These are phyloP conservation scores for Suillus tomentosus DNA, from an alignment of 768 basidiomycete genomes.

Conservation along the genomic window DNA sequence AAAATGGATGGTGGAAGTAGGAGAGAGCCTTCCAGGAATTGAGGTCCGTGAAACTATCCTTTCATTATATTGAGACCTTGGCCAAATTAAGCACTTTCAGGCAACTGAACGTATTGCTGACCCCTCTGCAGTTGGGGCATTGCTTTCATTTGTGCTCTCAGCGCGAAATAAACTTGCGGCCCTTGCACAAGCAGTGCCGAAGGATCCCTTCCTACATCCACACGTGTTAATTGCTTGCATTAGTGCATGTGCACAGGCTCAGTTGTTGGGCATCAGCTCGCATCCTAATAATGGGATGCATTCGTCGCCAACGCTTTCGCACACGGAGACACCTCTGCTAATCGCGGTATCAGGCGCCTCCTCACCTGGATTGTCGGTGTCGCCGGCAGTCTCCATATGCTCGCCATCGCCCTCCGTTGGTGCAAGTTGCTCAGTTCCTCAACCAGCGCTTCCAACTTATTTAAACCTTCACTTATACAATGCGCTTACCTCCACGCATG, in stretches of 20 bases:
- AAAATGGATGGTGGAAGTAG: slow-evolving; percentile 67
- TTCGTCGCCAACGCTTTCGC: slow-evolving; percentile 27
- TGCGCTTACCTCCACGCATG: slow-evolving; percentile 29
- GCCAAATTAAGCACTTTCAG: slow-evolving; percentile 34
- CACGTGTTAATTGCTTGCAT: slow-evolving; percentile 56
- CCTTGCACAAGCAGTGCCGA: slow-evolving; percentile 52
- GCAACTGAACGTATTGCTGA: slow-evolving; percentile 74
- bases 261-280: slow-evolving; percentile 12
- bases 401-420: slow-evolving; percentile 34
- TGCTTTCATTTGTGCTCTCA: slow-evolving; percentile 68
- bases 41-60: slow-evolving; percentile 44
- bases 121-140: slow-evolving; percentile 67
- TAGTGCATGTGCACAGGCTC: slow-evolving; percentile 28
- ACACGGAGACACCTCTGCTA: slow-evolving; percentile 25
- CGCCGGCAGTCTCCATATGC: slow-evolving; percentile 22
- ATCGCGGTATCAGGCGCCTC: slow-evolving; percentile 17
- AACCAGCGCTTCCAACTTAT: slow-evolving; percentile 11
- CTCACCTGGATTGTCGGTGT: slow-evolving; percentile 17
- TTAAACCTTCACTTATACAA: slow-evolving; percentile 30
- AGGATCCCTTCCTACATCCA: slow-evolving; percentile 80
- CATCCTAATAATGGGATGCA: slow-evolving; percentile 19
- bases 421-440: slow-evolving; percentile 18
- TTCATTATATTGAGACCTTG: slow-evolving; percentile 5
- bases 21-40: slow-evolving; percentile 57
- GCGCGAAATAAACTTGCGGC: slow-evolving; percentile 70